Evolutionary conservation across 495 filamentous ascomycete genomes (phyloP).

Genomic region (Hypoxylon subgilvum): DNA sequence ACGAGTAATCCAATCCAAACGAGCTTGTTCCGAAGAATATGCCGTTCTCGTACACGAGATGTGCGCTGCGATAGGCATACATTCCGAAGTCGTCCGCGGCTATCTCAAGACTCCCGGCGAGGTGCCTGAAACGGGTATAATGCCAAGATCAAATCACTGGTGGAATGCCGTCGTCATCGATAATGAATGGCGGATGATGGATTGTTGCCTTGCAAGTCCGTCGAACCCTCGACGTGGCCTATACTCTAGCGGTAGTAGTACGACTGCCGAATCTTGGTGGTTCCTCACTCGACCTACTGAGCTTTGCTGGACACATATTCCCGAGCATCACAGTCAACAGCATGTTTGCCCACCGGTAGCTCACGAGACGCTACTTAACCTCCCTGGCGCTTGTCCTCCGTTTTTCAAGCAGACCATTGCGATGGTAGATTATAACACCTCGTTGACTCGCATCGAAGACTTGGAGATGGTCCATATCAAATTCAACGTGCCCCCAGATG

Average conservation of each 20-base stretch:
- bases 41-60: slow-evolving; percentile 88
- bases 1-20: slow-evolving; percentile 79
- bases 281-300: slow-evolving; percentile 87
- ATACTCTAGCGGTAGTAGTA: slow-evolving; percentile 73
- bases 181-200: slow-evolving; percentile 95
- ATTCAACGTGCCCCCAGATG: slow-evolving; percentile 81
- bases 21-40: slow-evolving; percentile 90
- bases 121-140: slow-evolving; percentile 72
- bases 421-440: slow-evolving; percentile 90
- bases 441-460: slow-evolving; percentile 81
- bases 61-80: slow-evolving; percentile 88
- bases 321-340: slow-evolving; percentile 81
- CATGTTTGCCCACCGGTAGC: slow-evolving; percentile 89
- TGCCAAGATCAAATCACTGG: slow-evolving; percentile 90
- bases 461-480: slow-evolving; percentile 91
- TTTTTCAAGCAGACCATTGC: slow-evolving; percentile 82
- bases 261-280: slow-evolving; percentile 83
- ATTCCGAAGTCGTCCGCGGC: slow-evolving; percentile 81
- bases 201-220: slow-evolving; percentile 88
- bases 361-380: slow-evolving; percentile 78
- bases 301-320: slow-evolving; percentile 93
- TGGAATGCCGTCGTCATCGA: slow-evolving; percentile 97
- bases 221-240: slow-evolving; percentile 79
- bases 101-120: slow-evolving; percentile 93
- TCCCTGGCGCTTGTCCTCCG: slow-evolving; percentile 83